These are phyloP conservation scores for Eimeria falciformis DNA, from an alignment of 169 alveolate species.

Conservation along the genomic window DNA sequence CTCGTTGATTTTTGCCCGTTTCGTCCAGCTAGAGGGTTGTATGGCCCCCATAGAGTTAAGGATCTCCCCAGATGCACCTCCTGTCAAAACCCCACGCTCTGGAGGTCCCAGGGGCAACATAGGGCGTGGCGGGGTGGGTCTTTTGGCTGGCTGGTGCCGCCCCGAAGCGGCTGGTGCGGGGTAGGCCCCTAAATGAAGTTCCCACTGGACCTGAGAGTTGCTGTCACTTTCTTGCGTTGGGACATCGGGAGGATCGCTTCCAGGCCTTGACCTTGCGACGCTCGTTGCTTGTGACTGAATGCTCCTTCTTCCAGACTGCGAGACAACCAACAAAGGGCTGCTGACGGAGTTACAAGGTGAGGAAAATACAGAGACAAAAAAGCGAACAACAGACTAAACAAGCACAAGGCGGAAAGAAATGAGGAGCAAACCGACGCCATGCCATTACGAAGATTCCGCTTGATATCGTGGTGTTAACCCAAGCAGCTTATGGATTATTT, in stretches of 20 bases:
- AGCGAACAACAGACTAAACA: too few species aligned
- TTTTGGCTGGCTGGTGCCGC: background rate
- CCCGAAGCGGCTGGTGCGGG: background rate
- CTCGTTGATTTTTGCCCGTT: background rate
- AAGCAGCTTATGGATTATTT: too few species aligned
- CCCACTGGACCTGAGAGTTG: background rate
- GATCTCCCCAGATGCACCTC: background rate
- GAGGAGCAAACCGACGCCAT: too few species aligned
- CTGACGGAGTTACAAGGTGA: too few species aligned
- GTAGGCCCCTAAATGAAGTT: background rate
- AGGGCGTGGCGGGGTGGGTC: background rate
- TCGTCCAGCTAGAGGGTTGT: background rate
- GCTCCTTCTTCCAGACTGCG: background rate
- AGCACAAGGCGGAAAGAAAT: too few species aligned
- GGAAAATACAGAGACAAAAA: too few species aligned
- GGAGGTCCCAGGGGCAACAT: constrained; percentile 22
- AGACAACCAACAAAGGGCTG: constrained; percentile 10
- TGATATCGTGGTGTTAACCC: too few species aligned
- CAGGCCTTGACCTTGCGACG: too few species aligned
- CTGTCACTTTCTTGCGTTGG: constrained; percentile 14
- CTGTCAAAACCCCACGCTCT: background rate
- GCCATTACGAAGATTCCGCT: too few species aligned
- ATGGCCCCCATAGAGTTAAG: background rate
- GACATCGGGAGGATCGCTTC: constrained; percentile 3
- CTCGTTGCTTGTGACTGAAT: background rate